These are phyloP conservation scores for Filosporella fistucella DNA, from an alignment of 495 filamentous ascomycete species.

Conservation along the genomic window DNA sequence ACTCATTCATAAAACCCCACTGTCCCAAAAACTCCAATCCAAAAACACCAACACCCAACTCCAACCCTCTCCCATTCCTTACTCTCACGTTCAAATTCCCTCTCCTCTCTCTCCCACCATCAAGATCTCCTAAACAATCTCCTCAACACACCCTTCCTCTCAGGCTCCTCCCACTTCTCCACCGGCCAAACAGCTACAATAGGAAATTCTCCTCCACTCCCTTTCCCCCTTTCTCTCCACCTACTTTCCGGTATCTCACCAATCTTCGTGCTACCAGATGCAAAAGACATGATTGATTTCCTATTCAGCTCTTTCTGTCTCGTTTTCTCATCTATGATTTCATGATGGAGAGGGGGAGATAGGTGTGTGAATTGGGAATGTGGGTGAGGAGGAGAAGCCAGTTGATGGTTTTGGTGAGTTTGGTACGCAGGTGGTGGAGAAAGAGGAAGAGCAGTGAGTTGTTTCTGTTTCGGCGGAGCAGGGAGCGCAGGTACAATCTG, in stretches of 20 bases:
- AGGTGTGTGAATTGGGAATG: background rate
- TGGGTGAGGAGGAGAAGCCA: background rate
- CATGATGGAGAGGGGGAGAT: background rate
- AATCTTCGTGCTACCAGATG: conserved; percentile 24
- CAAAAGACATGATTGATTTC: conserved; percentile 21
- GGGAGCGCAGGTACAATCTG: background rate
- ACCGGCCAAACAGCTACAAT: conserved; percentile 13
- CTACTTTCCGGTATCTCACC: conserved; percentile 26
- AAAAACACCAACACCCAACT: too few species aligned
- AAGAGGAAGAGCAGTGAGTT: background rate
- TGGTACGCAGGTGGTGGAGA: background rate
- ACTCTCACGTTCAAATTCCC: too few species aligned
- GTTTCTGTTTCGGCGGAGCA: background rate
- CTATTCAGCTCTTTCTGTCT: background rate
- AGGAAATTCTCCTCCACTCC: conserved; percentile 6
- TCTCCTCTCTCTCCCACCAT: too few species aligned
- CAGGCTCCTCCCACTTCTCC: conserved; percentile 16
- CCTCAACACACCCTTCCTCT: conserved; percentile 18
- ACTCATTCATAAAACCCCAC: too few species aligned
- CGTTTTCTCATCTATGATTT: background rate
- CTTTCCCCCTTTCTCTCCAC: conserved; percentile 7
- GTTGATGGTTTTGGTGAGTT: too few species aligned
- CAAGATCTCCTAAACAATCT: conserved; percentile 19
- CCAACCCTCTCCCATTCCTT: too few species aligned
- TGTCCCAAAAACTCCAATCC: too few species aligned